Base-by-base conservation (phyloP, 345 rosid species). In the Lagerstroemia speciosa region DNA sequence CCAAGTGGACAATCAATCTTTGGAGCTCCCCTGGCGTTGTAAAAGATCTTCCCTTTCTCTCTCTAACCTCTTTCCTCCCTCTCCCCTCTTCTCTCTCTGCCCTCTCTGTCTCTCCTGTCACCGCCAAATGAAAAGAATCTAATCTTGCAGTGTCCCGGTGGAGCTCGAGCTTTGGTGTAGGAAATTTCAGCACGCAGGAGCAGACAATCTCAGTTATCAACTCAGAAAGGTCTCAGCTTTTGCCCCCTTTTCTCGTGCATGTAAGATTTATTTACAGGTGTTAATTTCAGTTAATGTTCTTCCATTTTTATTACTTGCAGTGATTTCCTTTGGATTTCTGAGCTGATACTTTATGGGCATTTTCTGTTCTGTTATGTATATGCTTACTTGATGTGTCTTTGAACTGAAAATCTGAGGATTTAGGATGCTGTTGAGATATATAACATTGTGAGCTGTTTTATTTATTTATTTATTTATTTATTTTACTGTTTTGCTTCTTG, bases 1-100 rank as follows among this genome's bases (percentile, higher is more conserved):
- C 85, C 88, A 86, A 87, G 87, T 83, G 55, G 1, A 62, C 87
- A 69, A 48, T 48, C 61, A 10, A 55, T 55, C 61, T 55, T 31
- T 26, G 68, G 81, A 67, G 74, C 70, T 16, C 9, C 34, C 75
- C 68, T 76, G 69, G 75, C 61, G 71, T 83, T 43, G 71, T 37
- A 67, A 83, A 86, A 84, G 91, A 81, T 84, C 78, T 76, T 67
- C 71, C 61, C 72, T 40, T 58, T 38, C 58, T 10, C 32, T 29
- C 37, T 32, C 73, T 31, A n/a, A n/a, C n/a, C 38, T 36, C 38
- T 36, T 36, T 36, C 38, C 61, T 65, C n/a, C n/a, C n/a, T 69
- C 66, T 8, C 22, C 16, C 73, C 26, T 36, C 14, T 19, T 60
- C 45, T 38, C 58, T 10, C 32, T 29, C 34, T 53, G 15, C 34